Evolutionary conservation across 176 grass and related monocot genomes (phyloP).

Genomic region (Neostapfia colusana): DNA sequence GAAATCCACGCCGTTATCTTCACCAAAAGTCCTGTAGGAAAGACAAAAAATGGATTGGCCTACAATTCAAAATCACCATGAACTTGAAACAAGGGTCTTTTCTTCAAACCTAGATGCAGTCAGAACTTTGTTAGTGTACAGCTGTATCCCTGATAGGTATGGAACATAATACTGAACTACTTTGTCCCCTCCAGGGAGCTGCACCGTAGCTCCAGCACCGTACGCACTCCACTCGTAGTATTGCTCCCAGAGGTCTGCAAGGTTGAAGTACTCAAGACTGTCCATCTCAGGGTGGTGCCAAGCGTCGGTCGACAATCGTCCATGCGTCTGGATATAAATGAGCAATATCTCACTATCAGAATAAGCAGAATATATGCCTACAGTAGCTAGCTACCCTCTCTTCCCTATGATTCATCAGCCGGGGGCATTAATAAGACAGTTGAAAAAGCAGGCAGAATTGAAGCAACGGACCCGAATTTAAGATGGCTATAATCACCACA

Average conservation of each 20-base stretch:
- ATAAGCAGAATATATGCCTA: constrained; percentile 4
- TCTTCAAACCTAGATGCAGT: constrained; percentile 51
- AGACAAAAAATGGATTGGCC: constrained; percentile 24
- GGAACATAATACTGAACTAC: constrained; percentile 78
- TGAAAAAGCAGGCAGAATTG: constrained; percentile 29
- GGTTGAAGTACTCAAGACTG: constrained; percentile 62
- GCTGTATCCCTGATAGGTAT: constrained; percentile 78
- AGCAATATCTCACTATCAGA: constrained; percentile 19
- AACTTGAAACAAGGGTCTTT: not conserved
- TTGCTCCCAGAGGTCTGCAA: constrained; percentile 72
- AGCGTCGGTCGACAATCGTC: constrained; percentile 10
- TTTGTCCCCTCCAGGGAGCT: constrained; percentile 49
- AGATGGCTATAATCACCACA: constrained; percentile 10
- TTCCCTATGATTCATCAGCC: constrained; percentile 4
- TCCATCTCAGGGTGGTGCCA: constrained; percentile 46
- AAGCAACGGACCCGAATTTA: constrained; percentile 29
- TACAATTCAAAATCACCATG: constrained; percentile 12
- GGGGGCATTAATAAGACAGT: constrained; percentile 32
- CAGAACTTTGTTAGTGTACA: constrained; percentile 64
- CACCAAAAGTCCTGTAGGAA: constrained; percentile 57
- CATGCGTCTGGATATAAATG: constrained; percentile 49
- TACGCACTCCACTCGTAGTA: constrained; percentile 82
- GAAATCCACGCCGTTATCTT: constrained; percentile 53
- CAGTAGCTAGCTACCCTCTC: not conserved
- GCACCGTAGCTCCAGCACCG: constrained; percentile 55